Evolutionary conservation across 495 filamentous ascomycete species (phyloP).

Genomic region (Poronia punctata): DNA sequence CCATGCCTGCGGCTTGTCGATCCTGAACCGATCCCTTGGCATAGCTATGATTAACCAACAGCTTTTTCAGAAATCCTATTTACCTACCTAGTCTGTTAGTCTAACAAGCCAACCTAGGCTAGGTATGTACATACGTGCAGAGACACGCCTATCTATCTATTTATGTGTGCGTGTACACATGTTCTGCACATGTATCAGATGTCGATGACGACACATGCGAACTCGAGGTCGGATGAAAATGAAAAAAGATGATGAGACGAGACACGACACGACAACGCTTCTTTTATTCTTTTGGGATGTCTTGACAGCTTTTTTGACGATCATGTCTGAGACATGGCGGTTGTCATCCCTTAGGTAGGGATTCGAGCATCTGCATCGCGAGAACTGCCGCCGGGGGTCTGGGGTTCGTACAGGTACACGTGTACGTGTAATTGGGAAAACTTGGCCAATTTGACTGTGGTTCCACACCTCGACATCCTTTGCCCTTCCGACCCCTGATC

Average conservation of each 20-base stretch:
- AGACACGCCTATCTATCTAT: no score
- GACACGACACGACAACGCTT: not conserved
- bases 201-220: no score
- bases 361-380: slow-evolving; percentile 7
- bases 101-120: not conserved
- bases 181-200: no score
- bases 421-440: slow-evolving; percentile 13
- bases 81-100: no score
- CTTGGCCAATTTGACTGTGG: slow-evolving; percentile 12
- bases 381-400: not conserved
- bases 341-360: not conserved
- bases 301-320: not conserved
- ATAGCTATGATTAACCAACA: not conserved
- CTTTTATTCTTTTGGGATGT: not conserved
- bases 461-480: slow-evolving; percentile 14
- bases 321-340: slow-evolving; percentile 7
- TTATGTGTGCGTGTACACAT: no score
- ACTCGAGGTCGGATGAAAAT: no score
- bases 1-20: slow-evolving; percentile 5
- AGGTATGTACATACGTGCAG: no score
- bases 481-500: slow-evolving; percentile 16
- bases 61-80: not conserved
- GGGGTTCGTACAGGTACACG: slow-evolving; percentile 2
- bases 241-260: not conserved
- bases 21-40: slow-evolving; percentile 25